phyloP scores from a whole-genome alignment of 768 basidiomycete species.

The Kwoniella sp. region DNA sequence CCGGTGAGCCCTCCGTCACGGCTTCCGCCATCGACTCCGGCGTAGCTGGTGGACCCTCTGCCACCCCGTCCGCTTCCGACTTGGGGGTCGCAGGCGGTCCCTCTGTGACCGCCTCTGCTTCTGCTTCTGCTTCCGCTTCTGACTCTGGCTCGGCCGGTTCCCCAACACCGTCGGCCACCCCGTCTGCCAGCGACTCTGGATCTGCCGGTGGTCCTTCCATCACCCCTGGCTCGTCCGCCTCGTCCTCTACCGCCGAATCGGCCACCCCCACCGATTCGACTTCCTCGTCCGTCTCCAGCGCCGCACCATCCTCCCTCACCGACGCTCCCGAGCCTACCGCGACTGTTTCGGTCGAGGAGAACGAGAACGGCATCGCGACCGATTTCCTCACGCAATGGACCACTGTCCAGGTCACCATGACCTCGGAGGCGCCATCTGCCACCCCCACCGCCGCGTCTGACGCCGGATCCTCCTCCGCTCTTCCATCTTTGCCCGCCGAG shows the following conservation, averaged over 20 bases:
- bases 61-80: constrained; percentile 5
- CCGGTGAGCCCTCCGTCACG: constrained; percentile 1
- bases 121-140: constrained; percentile 1
- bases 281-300: constrained; percentile 12
- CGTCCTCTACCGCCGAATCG: constrained; percentile 4
- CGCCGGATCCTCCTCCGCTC: neutral
- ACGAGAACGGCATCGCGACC: constrained; percentile 39
- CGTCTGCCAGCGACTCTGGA: neutral
- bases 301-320: constrained; percentile 30
- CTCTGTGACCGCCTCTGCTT: neutral
- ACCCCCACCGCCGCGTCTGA: constrained; percentile 2
- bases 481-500: too few relatives aligned
- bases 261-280: constrained; percentile 1
- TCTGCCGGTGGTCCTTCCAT: constrained; percentile 4
- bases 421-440: constrained; percentile 12
- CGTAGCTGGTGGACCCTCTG: neutral
- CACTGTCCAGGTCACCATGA: constrained; percentile 44
- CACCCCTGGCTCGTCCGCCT: neutral
- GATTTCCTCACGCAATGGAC: constrained; percentile 32
- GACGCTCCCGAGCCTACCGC: constrained; percentile 17
- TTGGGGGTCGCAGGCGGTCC: neutral
- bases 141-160: constrained; percentile 4
- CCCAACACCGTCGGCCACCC: neutral
- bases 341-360: constrained; percentile 15
- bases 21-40: constrained; percentile 5